Conservation (phyloP, 108 stramenopile species). For the Cyclotella kingstonii region DNA sequence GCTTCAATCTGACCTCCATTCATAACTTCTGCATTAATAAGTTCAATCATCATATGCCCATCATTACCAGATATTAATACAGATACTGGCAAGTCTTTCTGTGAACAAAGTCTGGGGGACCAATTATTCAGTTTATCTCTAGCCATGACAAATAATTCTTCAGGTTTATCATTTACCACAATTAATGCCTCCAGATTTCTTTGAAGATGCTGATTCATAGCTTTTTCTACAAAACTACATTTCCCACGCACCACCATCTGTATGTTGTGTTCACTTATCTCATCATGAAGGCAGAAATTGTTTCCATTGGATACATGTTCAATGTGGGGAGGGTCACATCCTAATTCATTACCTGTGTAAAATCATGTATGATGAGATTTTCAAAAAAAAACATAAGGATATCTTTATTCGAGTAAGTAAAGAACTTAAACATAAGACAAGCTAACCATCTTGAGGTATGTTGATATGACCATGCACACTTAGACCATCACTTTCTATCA, state of each 20-base stretch:
- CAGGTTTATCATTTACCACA: constrained; percentile 55
- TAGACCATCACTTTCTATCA: constrained; percentile 31
- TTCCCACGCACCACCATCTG: constrained; percentile 60
- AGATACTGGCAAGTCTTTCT: constrained; percentile 45
- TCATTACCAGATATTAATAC: constrained; percentile 68
- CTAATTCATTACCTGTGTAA: constrained; percentile 37
- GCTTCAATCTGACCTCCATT: constrained; percentile 10
- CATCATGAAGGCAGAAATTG: constrained; percentile 14
- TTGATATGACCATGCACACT: constrained; percentile 35
- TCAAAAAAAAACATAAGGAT: too few relatives aligned
- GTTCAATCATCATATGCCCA: constrained; percentile 45
- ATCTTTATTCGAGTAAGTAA: too few relatives aligned
- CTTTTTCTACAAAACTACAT: constrained; percentile 68
- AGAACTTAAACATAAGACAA: not conserved
- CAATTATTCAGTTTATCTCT: constrained; percentile 15
- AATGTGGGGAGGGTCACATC: constrained; percentile 38
- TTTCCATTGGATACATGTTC: not conserved
- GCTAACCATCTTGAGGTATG: constrained; percentile 13
- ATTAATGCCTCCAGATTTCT: constrained; percentile 51
- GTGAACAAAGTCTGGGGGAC: constrained; percentile 5
- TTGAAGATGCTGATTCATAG: constrained; percentile 39
- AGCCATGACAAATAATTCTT: constrained; percentile 82
- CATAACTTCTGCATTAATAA: constrained; percentile 4
- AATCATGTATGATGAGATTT: too few relatives aligned
- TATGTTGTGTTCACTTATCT: constrained; percentile 19